Conservation (phyloP, 148 eudicot genomes). For the Camellia japonica region DNA sequence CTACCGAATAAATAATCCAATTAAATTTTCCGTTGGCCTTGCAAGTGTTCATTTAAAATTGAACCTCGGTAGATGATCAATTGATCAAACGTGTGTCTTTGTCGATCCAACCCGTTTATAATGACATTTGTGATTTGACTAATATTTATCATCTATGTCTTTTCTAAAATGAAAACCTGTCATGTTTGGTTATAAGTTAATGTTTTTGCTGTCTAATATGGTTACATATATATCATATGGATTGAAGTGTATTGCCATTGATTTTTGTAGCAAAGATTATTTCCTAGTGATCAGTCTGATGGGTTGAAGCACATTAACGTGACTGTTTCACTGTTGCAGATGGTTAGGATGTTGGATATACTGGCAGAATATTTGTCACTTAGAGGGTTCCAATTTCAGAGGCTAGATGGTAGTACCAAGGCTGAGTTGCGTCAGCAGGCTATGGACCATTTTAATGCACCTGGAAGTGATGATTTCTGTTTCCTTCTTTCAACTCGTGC, state of each 20-base stretch:
- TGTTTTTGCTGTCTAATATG: not conserved
- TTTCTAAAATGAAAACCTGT: not conserved
- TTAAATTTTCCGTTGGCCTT: not conserved
- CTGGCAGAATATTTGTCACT: constrained; percentile 92
- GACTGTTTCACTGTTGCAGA: constrained; percentile 41
- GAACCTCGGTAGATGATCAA: not conserved
- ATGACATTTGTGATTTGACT: not conserved
- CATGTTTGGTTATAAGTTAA: not conserved
- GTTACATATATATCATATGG: not conserved
- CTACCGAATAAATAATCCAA: too few relatives aligned
- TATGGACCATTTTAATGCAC: constrained; percentile 99
- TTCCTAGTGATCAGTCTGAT: not conserved
- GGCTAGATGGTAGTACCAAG: constrained; percentile 98
- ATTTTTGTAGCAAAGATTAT: not conserved
- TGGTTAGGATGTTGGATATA: constrained; percentile 98
- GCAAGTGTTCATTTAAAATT: not conserved
- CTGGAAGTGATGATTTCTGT: constrained; percentile 99
- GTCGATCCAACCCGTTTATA: not conserved
- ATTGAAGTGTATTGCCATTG: not conserved
- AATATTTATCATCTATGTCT: not conserved
- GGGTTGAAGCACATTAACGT: not conserved
- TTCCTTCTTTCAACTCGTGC: constrained; percentile 99
- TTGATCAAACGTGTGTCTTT: not conserved
- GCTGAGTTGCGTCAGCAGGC: constrained; percentile 97
- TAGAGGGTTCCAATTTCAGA: constrained; percentile 93